Evolutionary conservation across 2,329 filamentous ascomycete genomes (phyloP).

Genomic region (Rhexocercosporidium sp.): DNA sequence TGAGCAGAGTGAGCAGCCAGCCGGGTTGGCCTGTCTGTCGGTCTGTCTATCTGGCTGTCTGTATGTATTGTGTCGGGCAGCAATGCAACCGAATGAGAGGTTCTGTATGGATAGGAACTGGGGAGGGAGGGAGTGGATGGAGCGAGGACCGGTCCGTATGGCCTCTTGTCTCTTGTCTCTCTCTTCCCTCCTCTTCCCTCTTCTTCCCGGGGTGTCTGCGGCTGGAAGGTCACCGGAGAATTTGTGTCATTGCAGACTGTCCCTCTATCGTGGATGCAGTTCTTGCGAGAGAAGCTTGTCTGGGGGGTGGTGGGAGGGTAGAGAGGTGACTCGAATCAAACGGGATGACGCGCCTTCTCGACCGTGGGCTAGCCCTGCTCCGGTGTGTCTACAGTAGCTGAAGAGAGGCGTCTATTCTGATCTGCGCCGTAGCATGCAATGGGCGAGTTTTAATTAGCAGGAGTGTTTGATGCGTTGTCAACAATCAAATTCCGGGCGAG

Average conservation of each 20-base stretch:
- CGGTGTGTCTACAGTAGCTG: not conserved
- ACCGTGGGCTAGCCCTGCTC: not conserved
- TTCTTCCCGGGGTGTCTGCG: not conserved
- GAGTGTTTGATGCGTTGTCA: slow-evolving; percentile 24
- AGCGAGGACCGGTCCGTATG: slow-evolving; percentile 1
- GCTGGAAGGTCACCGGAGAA: slow-evolving; percentile 1
- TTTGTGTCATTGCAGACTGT: not conserved
- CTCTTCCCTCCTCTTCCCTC: not conserved
- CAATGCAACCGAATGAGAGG: slow-evolving; percentile 27
- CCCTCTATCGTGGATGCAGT: slow-evolving; percentile 10
- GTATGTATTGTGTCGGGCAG: slow-evolving; percentile 40
- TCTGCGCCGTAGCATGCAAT: not conserved
- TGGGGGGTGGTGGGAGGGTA: not conserved
- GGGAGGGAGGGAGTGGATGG: not conserved
- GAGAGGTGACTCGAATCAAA: slow-evolving; percentile 6
- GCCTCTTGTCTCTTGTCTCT: not conserved
- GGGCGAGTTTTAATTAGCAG: slow-evolving; percentile 1
- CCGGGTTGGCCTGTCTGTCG: slow-evolving; percentile 7
- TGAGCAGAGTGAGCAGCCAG: not conserved
- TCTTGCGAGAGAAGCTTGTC: slow-evolving; percentile 4
- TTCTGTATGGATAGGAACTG: slow-evolving; percentile 5
- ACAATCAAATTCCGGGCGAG: slow-evolving; percentile 5
- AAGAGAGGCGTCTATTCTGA: not conserved
- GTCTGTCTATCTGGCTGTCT: no score
- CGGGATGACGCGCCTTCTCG: slow-evolving; percentile 1